phyloP scores from a whole-genome alignment of 257 asterid genomes.

The Echites panduratus region DNA sequence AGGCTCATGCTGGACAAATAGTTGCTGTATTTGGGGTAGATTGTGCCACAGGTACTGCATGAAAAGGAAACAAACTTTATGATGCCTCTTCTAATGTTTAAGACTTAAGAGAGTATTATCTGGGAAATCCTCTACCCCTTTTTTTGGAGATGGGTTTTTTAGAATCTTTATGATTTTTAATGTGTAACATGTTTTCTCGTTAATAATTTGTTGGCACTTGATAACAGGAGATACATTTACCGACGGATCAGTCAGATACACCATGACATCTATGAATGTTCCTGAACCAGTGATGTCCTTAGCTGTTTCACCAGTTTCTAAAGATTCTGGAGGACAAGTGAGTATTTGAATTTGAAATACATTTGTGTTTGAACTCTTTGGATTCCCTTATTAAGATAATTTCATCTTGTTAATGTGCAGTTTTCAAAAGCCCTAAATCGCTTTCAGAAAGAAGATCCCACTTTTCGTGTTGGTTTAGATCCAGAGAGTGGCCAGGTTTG shows the following conservation, averaged over 20 bases:
- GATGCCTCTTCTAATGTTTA: no score
- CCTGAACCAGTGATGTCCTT: slow-evolving; percentile 99
- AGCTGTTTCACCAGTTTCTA: slow-evolving; percentile 89
- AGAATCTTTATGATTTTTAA: background rate
- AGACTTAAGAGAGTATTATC: background rate
- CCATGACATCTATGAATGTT: slow-evolving; percentile 99
- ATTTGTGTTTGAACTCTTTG: slow-evolving; percentile 16
- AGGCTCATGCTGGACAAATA: slow-evolving; percentile 98
- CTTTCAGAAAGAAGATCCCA: slow-evolving; percentile 95
- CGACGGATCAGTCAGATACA: slow-evolving; percentile 86
- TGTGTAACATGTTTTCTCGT: background rate
- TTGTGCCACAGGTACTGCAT: slow-evolving; percentile 83
- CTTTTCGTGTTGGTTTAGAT: slow-evolving; percentile 95
- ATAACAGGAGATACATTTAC: slow-evolving; percentile 96
- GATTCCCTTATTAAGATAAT: slow-evolving; percentile 4
- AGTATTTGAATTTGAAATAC: slow-evolving; percentile 25
- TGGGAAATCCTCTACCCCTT: background rate
- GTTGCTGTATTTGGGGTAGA: slow-evolving; percentile 99
- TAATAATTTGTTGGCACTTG: slow-evolving; percentile 13
- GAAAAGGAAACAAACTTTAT: no score
- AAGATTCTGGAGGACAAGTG: slow-evolving; percentile 96
- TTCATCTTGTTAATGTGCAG: slow-evolving; percentile 42
- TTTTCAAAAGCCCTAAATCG: slow-evolving; percentile 98
- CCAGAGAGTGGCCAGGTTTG: slow-evolving; percentile 92
- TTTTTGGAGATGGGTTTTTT: slow-evolving; percentile 7